These are phyloP conservation scores for Pinus taeda DNA, from an alignment of 75 land plant genomes.

Conservation along the genomic window DNA sequence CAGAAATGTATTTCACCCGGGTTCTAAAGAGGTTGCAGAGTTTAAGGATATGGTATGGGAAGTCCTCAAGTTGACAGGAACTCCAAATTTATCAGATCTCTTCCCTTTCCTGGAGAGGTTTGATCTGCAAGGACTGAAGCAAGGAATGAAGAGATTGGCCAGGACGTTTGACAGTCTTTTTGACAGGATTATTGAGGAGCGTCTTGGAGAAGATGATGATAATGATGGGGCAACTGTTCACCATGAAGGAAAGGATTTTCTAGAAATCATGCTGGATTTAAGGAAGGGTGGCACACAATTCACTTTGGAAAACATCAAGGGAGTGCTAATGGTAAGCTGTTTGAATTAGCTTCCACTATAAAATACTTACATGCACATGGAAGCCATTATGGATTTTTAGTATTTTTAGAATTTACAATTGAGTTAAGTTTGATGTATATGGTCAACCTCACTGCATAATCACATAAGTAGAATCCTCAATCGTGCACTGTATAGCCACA, in stretches of 20 bases:
- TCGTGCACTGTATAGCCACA: no score
- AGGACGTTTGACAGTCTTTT: neutral
- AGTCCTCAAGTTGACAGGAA: neutral
- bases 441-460: no score
- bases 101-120: conserved; percentile 8
- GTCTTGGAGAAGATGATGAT: neutral
- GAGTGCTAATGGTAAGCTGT: neutral
- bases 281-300: neutral
- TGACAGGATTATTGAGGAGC: neutral
- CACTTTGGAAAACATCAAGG: neutral
- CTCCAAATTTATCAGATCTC: neutral
- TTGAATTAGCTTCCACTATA: neutral
- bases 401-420: no score
- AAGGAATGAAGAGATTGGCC: neutral
- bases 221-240: no score
- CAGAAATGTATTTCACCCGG: neutral
- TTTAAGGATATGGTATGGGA: conserved; percentile 4
- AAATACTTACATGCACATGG: neutral
- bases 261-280: neutral
- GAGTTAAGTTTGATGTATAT: no score
- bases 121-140: conserved; percentile 4
- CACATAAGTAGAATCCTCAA: no score
- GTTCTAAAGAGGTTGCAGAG: conserved; percentile 3
- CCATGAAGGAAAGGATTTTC: conserved; percentile 3
- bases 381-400: no score